Percentiles rank a stretch among this genome's conserved stretches.
Evolutionary conservation across 2,329 filamentous ascomycete species (phyloP).

Genomic region (Cladosporium colombiae): DNA sequence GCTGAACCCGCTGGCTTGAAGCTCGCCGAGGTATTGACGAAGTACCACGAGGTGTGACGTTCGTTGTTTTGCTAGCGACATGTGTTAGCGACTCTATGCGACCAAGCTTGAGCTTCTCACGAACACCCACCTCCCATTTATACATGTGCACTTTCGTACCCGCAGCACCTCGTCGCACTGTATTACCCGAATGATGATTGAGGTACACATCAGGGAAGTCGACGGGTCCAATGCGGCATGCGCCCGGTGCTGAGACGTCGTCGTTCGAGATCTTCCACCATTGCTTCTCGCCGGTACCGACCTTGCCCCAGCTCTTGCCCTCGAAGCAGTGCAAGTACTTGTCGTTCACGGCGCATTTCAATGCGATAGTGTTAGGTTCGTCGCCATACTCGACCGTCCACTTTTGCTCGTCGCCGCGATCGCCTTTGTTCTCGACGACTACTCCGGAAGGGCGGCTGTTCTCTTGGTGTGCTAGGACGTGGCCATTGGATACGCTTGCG

Average conservation of each 20-base stretch:
- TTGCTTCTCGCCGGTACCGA: slow-evolving; percentile 17
- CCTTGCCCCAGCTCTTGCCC: background rate
- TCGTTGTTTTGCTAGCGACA: slow-evolving; percentile 2
- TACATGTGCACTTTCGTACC: slow-evolving; percentile 16
- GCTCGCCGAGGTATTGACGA: slow-evolving; percentile 6
- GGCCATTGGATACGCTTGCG: slow-evolving; percentile 12
- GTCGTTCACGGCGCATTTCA: slow-evolving; percentile 10
- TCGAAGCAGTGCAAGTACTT: slow-evolving; percentile 13
- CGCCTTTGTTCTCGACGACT: slow-evolving; percentile 17
- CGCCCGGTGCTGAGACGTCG: slow-evolving; percentile 4
- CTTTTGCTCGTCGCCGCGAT: slow-evolving; percentile 16
- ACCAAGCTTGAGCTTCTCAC: background rate
- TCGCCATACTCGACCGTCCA: slow-evolving; percentile 15
- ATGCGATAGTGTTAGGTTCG: slow-evolving; percentile 5
- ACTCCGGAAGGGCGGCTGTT: slow-evolving; percentile 2
- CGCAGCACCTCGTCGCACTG: background rate
- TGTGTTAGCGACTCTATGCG: background rate
- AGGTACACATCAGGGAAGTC: slow-evolving; percentile 10
- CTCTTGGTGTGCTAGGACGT: slow-evolving; percentile 6
- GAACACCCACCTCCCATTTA: slow-evolving; percentile 14
- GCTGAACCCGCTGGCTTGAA: background rate
- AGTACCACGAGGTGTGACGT: slow-evolving; percentile 13
- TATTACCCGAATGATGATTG: slow-evolving; percentile 5
- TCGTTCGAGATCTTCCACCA: slow-evolving; percentile 17
- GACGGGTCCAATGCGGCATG: slow-evolving; percentile 8